phyloP scores from a whole-genome alignment of 495 filamentous ascomycete genomes.

The Acidiella bohemica region DNA sequence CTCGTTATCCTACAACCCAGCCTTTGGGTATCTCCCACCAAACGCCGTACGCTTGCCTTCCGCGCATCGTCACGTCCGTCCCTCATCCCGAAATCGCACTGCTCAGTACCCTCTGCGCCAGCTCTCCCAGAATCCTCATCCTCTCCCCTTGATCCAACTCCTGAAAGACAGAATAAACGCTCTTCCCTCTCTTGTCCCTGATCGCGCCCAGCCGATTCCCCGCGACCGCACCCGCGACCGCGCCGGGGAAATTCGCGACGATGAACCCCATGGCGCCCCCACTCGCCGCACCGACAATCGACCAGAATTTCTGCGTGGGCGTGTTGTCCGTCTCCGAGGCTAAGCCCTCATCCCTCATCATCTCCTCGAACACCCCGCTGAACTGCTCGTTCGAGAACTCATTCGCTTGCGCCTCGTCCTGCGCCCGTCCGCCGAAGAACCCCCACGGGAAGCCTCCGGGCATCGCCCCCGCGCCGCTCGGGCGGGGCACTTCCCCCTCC shows the following conservation, averaged over 20 bases:
- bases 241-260: conserved; percentile 77
- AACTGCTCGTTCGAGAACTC: conserved; percentile 61
- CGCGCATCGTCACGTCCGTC: no score
- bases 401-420: conserved; percentile 30
- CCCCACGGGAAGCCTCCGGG: conserved; percentile 47
- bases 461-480: conserved; percentile 7
- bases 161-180: conserved; percentile 79
- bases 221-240: conserved; percentile 80
- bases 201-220: conserved; percentile 82
- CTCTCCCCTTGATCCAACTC: conserved; percentile 72
- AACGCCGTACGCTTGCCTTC: no score
- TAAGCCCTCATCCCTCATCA: conserved; percentile 87
- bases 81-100: conserved; percentile 22
- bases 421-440: conserved; percentile 33
- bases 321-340: conserved; percentile 41
- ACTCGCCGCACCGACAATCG: conserved; percentile 67
- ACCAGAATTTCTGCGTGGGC: conserved; percentile 72
- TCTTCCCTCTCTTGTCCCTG: conserved; percentile 82
- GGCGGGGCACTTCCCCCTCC: conserved; percentile 45
- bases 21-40: no score
- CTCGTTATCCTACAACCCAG: no score
- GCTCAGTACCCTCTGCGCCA: conserved; percentile 32
- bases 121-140: conserved; percentile 44
- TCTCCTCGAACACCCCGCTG: conserved; percentile 88
- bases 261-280: conserved; percentile 92